Base-by-base conservation (phyloP, 352 stramenopile species). In the Globisporangium okanoganense region DNA sequence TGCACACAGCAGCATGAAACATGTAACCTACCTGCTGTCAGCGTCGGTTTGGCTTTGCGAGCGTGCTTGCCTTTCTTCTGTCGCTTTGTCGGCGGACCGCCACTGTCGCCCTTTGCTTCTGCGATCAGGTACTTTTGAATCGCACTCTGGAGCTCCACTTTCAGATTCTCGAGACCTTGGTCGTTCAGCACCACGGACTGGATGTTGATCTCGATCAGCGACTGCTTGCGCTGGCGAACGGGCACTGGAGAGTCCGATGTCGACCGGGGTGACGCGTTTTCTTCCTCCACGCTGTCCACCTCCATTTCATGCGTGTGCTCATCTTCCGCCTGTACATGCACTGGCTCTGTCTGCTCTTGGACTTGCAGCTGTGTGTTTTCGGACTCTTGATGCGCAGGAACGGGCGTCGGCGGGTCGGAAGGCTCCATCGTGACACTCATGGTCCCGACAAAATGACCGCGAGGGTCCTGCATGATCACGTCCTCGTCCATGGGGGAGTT, bases 1-100 rank as follows among this genome's bases (percentile, higher is more conserved):
- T n/a, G n/a, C n/a, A n/a, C n/a, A 29, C 48, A 22, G 52, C 50
- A 43, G 41, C 59, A 62, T 45, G 65, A 18, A 45, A 31, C 29
- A 22, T 45, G 6, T 8, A 18, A 43, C 48, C 25, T 66, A 67
- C 63, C 41, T 29, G 35, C 27, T 22, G 45, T 31, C 20, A 49
- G 24, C 22, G 35, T 33, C 18, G 13, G 10, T 56, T 66, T 69
- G 18, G 38, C 53, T 62, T 69, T 72, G 43, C 63, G 78, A 27
- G 22, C 61, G 31, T 80, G 71, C 54, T 87, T 85, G 52, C 79
- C 57, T 59, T 90, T 90, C 67, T 90, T 92, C 36, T 84, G 76
- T 1, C 82, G 71, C 56, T 92, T 92, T 16, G 73, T 41, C 1
- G 70, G 55, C 5, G 82, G 74, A 2, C 62, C 65, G 29, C 56